A percentile compares a stretch with the other conserved stretches of the same genome.
phyloP scores from a whole-genome alignment of 2,329 filamentous ascomycete species.

The Penicillium freii region DNA sequence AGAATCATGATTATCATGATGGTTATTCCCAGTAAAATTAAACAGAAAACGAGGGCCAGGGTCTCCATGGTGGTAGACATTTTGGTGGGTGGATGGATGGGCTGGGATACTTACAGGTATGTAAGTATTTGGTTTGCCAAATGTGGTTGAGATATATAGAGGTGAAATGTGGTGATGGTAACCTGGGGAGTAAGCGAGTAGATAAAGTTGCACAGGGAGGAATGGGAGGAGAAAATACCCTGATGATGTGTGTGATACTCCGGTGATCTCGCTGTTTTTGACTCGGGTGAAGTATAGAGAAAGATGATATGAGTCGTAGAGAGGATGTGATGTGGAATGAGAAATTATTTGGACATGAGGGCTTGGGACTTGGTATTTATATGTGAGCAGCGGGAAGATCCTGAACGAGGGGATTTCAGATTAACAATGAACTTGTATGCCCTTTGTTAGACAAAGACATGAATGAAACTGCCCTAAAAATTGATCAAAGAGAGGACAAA shows the following conservation, averaged over 20 bases:
- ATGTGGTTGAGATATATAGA: background rate
- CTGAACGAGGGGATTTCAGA: background rate
- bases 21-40: background rate
- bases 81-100: background rate
- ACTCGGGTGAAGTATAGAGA: background rate
- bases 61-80: background rate
- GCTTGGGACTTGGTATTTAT: constrained; percentile 5
- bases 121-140: background rate
- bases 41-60: background rate
- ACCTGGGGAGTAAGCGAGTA: background rate
- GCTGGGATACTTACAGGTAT: background rate
- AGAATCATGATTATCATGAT: constrained; percentile 4
- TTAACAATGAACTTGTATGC: background rate
- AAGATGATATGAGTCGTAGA: background rate
- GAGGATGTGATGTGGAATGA: background rate
- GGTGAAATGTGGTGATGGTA: background rate
- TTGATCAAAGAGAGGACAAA: background rate
- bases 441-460: background rate
- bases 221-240: background rate
- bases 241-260: background rate
- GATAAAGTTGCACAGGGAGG: background rate
- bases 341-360: background rate
- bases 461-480: background rate
- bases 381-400: background rate
- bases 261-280: background rate